These are phyloP conservation scores for Actinomortierella wolfii DNA, from an alignment of 371 early-diverging fungal genomes.

Conservation along the genomic window DNA sequence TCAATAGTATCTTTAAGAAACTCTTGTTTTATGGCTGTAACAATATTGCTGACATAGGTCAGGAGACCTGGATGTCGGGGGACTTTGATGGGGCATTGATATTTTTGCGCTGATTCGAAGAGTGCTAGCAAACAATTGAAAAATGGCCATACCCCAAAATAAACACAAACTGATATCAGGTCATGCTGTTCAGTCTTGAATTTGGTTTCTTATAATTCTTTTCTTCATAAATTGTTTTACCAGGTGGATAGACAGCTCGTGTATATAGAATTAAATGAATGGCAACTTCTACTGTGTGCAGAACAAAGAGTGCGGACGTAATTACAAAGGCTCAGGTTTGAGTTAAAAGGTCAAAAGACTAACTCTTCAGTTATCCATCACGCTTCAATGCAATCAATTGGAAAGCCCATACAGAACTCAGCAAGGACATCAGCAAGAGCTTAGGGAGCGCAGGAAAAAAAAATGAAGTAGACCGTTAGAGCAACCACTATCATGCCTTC, in stretches of 20 bases:
- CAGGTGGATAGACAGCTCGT: slow-evolving; percentile 43
- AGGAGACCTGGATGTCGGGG: slow-evolving; percentile 31
- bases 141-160: not conserved
- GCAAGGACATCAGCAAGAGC: slow-evolving; percentile 1
- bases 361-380: not conserved
- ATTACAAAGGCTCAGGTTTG: no score
- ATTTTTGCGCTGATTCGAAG: slow-evolving; percentile 40
- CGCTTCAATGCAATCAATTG: not conserved
- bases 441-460: not conserved
- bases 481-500: no score
- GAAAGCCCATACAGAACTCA: slow-evolving; percentile 13
- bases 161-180: not conserved
- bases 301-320: not conserved
- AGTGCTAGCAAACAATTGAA: slow-evolving; percentile 10
- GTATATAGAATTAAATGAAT: slow-evolving; percentile 40
- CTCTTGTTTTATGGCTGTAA: slow-evolving; percentile 20
- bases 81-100: slow-evolving; percentile 31
- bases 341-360: no score
- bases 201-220: no score
- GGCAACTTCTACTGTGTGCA: slow-evolving; percentile 30
- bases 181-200: no score
- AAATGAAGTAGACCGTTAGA: not conserved
- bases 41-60: slow-evolving; percentile 25
- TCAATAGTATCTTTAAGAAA: slow-evolving; percentile 27
- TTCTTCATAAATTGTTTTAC: slow-evolving; percentile 5